A percentile compares a stretch with the other conserved stretches of the same genome.
phyloP scores from a whole-genome alignment of 83 land plant genomes.

The Larix sibirica region DNA sequence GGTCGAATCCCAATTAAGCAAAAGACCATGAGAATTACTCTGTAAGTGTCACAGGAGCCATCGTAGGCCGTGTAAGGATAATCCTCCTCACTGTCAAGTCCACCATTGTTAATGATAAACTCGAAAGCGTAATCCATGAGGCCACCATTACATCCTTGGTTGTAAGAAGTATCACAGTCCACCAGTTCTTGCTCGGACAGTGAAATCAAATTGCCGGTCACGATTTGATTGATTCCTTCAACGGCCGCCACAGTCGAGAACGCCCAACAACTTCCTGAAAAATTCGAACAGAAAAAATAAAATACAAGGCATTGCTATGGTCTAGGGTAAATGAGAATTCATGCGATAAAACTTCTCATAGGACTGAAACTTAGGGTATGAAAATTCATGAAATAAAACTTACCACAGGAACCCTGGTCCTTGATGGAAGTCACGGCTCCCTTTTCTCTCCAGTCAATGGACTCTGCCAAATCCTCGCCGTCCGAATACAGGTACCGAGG shows the following conservation, averaged over 20 bases:
- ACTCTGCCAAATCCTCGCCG: constrained; percentile 20
- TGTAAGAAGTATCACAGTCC: constrained; percentile 57
- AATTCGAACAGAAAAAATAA: background rate
- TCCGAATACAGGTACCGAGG: constrained; percentile 19
- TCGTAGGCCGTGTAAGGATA: constrained; percentile 62
- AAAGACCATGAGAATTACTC: constrained; percentile 21
- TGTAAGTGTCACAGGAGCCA: constrained; percentile 46
- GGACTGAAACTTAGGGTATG: too few relatives aligned
- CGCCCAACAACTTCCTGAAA: constrained; percentile 67
- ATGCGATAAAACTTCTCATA: too few relatives aligned
- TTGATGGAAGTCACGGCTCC: constrained; percentile 64
- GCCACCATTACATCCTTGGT: constrained; percentile 71
- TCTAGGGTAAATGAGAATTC: too few relatives aligned
- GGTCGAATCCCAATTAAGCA: too few relatives aligned
- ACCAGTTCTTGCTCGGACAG: constrained; percentile 78
- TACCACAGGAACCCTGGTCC: constrained; percentile 71
- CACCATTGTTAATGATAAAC: constrained; percentile 69
- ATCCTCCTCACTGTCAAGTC: constrained; percentile 64
- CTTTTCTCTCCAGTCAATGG: constrained; percentile 52
- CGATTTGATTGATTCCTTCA: constrained; percentile 68
- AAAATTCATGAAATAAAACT: background rate
- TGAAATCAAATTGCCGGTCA: constrained; percentile 43
- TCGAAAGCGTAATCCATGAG: constrained; percentile 78
- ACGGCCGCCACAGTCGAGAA: constrained; percentile 65
- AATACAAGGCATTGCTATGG: background rate